Percentiles rank a stretch among this genome's conserved stretches.
These are phyloP conservation scores for Penicillium sp. DNA, from an alignment of 2,329 filamentous ascomycete genomes.

Conservation along the genomic window DNA sequence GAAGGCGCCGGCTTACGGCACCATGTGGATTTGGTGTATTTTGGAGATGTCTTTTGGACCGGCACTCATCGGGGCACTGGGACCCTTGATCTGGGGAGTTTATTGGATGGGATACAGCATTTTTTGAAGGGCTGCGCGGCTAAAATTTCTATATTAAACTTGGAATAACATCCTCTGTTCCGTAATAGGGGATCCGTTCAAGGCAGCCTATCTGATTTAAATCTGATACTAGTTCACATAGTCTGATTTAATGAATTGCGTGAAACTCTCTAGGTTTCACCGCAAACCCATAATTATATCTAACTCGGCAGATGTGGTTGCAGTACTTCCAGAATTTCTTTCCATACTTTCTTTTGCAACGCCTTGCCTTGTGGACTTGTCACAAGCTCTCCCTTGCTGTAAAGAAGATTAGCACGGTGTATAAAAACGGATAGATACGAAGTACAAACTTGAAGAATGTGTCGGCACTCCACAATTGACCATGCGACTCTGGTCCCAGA, in stretches of 20 bases:
- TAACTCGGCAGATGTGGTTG: background rate
- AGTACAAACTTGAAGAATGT: slow-evolving; percentile 6
- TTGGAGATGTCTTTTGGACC: slow-evolving; percentile 77
- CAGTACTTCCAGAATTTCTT: slow-evolving; percentile 7
- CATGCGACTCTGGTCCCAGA: slow-evolving; percentile 5
- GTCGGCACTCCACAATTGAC: slow-evolving; percentile 9
- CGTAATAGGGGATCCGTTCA: background rate
- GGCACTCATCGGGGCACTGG: slow-evolving; percentile 60
- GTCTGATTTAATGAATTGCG: background rate
- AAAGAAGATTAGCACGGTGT: background rate
- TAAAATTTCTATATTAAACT: background rate
- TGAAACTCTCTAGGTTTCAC: background rate
- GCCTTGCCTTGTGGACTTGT: background rate
- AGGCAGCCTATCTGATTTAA: background rate
- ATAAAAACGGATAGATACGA: background rate
- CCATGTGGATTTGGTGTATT: slow-evolving; percentile 90
- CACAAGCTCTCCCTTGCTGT: background rate
- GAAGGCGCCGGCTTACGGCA: slow-evolving; percentile 82
- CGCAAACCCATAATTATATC: too few relatives aligned
- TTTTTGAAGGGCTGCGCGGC: slow-evolving; percentile 23
- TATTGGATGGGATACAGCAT: slow-evolving; percentile 60
- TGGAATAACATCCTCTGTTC: background rate
- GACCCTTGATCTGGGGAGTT: slow-evolving; percentile 55
- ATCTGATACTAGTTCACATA: background rate
- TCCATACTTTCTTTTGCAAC: slow-evolving; percentile 10